These are phyloP conservation scores for Botrytis hyacinthi DNA, from an alignment of 2,329 filamentous ascomycete genomes.

Conservation along the genomic window DNA sequence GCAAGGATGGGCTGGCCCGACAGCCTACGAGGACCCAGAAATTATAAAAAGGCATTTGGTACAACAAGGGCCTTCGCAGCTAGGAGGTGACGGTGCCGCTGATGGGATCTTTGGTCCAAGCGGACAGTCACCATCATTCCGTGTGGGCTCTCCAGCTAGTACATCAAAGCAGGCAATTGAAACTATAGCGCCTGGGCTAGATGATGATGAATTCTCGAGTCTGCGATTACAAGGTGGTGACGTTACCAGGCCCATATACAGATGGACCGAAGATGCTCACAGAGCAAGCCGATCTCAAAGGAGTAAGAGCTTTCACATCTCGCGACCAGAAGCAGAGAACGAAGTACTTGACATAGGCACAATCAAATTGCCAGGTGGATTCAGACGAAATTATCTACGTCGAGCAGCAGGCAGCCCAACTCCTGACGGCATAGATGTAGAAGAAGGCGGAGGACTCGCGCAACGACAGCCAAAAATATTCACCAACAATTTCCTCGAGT, in stretches of 20 bases:
- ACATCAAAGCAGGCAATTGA: constrained; percentile 38
- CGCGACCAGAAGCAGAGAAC: constrained; percentile 74
- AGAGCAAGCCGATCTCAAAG: constrained; percentile 61
- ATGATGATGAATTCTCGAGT: constrained; percentile 88
- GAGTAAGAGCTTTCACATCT: constrained; percentile 83
- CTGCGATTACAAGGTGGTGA: constrained; percentile 90
- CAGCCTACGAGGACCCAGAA: constrained; percentile 81
- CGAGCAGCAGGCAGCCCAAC: constrained; percentile 67
- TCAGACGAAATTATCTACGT: constrained; percentile 84
- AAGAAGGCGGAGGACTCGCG: constrained; percentile 40
- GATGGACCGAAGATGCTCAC: constrained; percentile 89
- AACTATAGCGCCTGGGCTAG: constrained; percentile 41
- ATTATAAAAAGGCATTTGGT: constrained; percentile 89
- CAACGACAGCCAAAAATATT: constrained; percentile 59
- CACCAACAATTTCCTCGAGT: constrained; percentile 93
- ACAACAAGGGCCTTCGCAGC: constrained; percentile 57
- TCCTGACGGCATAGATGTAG: constrained; percentile 39
- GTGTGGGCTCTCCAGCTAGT: constrained; percentile 38
- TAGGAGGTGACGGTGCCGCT: constrained; percentile 24
- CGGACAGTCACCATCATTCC: constrained; percentile 41
- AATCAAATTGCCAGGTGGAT: constrained; percentile 92
- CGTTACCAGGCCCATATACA: constrained; percentile 91
- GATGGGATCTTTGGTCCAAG: constrained; percentile 30
- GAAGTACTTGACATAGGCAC: constrained; percentile 81
- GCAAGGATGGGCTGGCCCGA: constrained; percentile 48